phyloP scores from a whole-genome alignment of 2,329 filamentous ascomycete species.

The Metarhizium brunneum region DNA sequence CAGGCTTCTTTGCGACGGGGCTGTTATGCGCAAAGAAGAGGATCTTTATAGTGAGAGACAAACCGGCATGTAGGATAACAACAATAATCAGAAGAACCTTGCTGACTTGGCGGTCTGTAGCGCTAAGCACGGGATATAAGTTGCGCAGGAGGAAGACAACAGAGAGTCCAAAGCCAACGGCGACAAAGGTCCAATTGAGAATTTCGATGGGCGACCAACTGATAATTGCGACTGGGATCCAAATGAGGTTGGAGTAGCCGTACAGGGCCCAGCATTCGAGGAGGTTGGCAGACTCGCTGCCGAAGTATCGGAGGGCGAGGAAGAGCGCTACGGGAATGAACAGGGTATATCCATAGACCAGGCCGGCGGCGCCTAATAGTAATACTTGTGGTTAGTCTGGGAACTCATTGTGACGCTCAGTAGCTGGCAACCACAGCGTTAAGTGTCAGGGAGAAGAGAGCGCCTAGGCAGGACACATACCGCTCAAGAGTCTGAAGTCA shows the following conservation, averaged over 20 bases:
- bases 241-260: constrained; percentile 93
- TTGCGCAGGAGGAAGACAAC: constrained; percentile 78
- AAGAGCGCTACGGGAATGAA: constrained; percentile 80
- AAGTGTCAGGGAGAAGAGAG: not conserved
- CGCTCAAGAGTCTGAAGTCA: constrained; percentile 82
- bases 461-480: constrained; percentile 32
- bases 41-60: constrained; percentile 91
- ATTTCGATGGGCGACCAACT: constrained; percentile 80
- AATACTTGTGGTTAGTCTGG: not conserved
- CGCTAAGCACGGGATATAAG: constrained; percentile 82
- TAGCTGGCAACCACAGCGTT: not conserved
- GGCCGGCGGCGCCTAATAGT: constrained; percentile 63
- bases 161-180: constrained; percentile 73
- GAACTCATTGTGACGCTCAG: not conserved
- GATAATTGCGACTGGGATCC: constrained; percentile 89
- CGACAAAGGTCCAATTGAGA: constrained; percentile 91
- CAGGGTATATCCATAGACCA: constrained; percentile 92
- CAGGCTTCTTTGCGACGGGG: constrained; percentile 30
- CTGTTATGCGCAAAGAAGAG: constrained; percentile 86
- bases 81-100: constrained; percentile 81
- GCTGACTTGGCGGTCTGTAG: constrained; percentile 85
- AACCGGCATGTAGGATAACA: constrained; percentile 74
- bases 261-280: constrained; percentile 94
- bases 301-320: constrained; percentile 88
- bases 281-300: constrained; percentile 83